These are phyloP conservation scores for Ustilago cynodontis DNA, from an alignment of 1,284 basidiomycete genomes.

Conservation along the genomic window DNA sequence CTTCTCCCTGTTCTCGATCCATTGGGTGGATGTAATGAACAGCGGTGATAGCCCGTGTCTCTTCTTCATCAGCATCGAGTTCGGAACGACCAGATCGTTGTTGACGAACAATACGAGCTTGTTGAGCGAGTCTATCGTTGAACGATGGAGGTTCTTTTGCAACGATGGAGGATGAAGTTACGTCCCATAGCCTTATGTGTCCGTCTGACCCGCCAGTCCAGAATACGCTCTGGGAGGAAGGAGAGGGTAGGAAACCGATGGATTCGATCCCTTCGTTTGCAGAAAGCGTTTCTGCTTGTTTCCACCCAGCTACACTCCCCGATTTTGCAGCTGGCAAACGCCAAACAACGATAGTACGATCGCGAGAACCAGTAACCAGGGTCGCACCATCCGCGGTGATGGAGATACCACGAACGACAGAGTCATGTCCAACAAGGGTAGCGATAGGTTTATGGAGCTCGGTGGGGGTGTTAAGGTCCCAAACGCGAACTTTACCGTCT, in stretches of 20 bases:
- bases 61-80: slow-evolving; percentile 48
- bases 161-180: slow-evolving; percentile 35
- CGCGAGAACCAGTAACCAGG: slow-evolving; percentile 59
- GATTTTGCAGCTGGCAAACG: slow-evolving; percentile 12
- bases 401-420: slow-evolving; percentile 64
- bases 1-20: neutral
- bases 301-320: slow-evolving; percentile 35
- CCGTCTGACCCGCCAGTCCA: slow-evolving; percentile 63
- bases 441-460: slow-evolving; percentile 53
- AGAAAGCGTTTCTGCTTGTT: slow-evolving; percentile 56
- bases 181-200: slow-evolving; percentile 59
- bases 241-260: slow-evolving; percentile 51
- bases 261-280: slow-evolving; percentile 65
- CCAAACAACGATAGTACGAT: slow-evolving; percentile 64
- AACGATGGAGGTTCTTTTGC: slow-evolving; percentile 28
- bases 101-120: slow-evolving; percentile 9
- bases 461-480: slow-evolving; percentile 61
- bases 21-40: slow-evolving; percentile 39
- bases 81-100: slow-evolving; percentile 14
- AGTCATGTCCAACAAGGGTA: slow-evolving; percentile 59
- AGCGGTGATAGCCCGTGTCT: slow-evolving; percentile 60
- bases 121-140: slow-evolving; percentile 30
- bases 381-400: slow-evolving; percentile 54
- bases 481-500: slow-evolving; percentile 65
- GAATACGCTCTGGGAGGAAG: slow-evolving; percentile 67